A percentile compares a stretch with the other conserved stretches of the same genome.
phyloP scores from a whole-genome alignment of 2,329 filamentous ascomycete genomes.

The Exophiala lecanii-corni region DNA sequence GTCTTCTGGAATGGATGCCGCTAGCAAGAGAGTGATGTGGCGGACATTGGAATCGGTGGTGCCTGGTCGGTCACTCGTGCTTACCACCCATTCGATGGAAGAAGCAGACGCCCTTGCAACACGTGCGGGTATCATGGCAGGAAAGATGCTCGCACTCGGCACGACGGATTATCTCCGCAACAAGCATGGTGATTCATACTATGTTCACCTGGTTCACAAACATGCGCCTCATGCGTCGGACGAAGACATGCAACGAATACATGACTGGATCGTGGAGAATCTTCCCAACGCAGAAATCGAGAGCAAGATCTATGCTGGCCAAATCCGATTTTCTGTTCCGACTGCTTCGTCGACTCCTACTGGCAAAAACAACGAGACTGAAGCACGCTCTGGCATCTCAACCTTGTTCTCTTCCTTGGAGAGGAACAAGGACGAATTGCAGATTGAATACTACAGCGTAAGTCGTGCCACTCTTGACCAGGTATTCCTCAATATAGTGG shows the following conservation, averaged over 20 bases:
- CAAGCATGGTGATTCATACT: conserved; percentile 71
- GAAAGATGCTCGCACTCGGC: conserved; percentile 79
- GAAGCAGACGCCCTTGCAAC: conserved; percentile 85
- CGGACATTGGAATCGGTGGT: conserved; percentile 70
- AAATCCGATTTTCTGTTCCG: conserved; percentile 77
- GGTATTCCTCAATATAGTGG: conserved; percentile 82
- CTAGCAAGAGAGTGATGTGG: conserved; percentile 92
- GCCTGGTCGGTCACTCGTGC: conserved; percentile 71
- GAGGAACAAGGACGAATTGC: conserved; percentile 61
- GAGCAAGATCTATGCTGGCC: conserved; percentile 73
- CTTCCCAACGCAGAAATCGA: conserved; percentile 67
- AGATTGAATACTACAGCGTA: conserved; percentile 81
- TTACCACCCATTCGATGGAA: conserved; percentile 94
- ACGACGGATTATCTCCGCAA: conserved; percentile 66
- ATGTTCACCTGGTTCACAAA: conserved; percentile 74
- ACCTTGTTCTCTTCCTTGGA: conserved; percentile 69
- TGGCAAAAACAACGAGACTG: conserved; percentile 8
- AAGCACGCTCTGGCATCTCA: conserved; percentile 46
- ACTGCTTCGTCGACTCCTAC: conserved; percentile 23
- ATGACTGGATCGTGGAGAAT: conserved; percentile 57
- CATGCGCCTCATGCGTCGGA: conserved; percentile 68
- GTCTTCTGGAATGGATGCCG: conserved; percentile 81
- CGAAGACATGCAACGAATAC: conserved; percentile 63
- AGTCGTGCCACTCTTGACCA: conserved; percentile 84
- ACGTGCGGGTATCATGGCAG: conserved; percentile 79